Evolutionary conservation across 2,329 filamentous ascomycete species (phyloP).

Genomic region (Alternaria sp.): DNA sequence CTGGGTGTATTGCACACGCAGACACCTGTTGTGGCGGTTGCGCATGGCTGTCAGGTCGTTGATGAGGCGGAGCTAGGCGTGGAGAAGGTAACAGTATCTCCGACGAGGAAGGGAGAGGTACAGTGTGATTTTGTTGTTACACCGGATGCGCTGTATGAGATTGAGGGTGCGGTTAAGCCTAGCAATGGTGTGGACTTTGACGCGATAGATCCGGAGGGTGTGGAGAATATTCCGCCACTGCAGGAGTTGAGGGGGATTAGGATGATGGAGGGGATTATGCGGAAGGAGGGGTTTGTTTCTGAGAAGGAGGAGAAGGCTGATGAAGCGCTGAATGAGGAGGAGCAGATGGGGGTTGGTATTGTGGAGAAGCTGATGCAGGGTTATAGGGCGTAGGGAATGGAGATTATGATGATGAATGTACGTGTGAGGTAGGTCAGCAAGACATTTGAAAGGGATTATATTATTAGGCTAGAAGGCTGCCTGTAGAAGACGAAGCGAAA

Average conservation of each 20-base stretch:
- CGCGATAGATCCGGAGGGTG: constrained; percentile 43
- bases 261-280: constrained; percentile 46
- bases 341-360: constrained; percentile 43
- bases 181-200: constrained; percentile 49
- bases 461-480: background rate
- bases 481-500: background rate
- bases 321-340: constrained; percentile 27
- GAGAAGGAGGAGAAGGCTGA: constrained; percentile 12
- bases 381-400: constrained; percentile 13
- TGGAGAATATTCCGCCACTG: constrained; percentile 49
- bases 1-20: constrained; percentile 36
- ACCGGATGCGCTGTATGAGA: constrained; percentile 39
- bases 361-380: constrained; percentile 43
- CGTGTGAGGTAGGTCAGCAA: background rate
- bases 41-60: constrained; percentile 54
- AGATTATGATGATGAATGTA: background rate
- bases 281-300: constrained; percentile 17
- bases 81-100: constrained; percentile 24
- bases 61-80: constrained; percentile 32
- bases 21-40: constrained; percentile 45
- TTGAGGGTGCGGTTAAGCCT: constrained; percentile 43
- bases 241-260: constrained; percentile 47
- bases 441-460: background rate
- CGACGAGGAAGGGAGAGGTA: constrained; percentile 48
- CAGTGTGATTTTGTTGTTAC: constrained; percentile 53